Evolutionary conservation across 345 rosid species (phyloP).

Genomic region (Boechera stricta): DNA sequence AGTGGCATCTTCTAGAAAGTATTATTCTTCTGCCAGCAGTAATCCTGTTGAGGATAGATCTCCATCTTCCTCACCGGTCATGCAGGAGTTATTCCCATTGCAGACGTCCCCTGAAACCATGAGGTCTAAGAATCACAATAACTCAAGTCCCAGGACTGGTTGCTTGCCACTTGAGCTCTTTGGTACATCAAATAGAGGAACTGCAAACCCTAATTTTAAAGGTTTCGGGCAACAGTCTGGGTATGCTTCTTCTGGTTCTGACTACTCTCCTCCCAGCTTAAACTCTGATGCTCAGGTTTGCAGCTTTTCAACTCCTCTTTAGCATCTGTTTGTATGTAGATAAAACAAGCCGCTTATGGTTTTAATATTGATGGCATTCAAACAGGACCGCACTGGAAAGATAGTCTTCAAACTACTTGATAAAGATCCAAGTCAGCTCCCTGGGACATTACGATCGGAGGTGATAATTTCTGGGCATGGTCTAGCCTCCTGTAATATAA

Average conservation of each 20-base stretch:
- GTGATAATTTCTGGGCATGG: conserved; percentile 41
- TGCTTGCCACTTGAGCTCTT: conserved; percentile 77
- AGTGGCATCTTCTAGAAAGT: conserved; percentile 69
- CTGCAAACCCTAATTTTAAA: conserved; percentile 54
- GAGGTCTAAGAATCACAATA: conserved; percentile 57
- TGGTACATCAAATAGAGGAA: conserved; percentile 56
- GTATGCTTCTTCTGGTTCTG: conserved; percentile 91
- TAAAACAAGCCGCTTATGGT: conserved; percentile 1
- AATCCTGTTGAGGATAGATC: conserved; percentile 78
- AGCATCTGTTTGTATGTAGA: neutral
- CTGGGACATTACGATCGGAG: conserved; percentile 68
- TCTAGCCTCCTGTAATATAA: conserved; percentile 2
- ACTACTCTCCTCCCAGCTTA: conserved; percentile 79
- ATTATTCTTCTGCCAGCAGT: conserved; percentile 92
- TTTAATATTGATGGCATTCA: conserved; percentile 21
- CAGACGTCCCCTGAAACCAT: conserved; percentile 60
- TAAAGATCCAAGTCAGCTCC: conserved; percentile 86
- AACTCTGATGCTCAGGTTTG: conserved; percentile 82
- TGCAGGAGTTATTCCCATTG: conserved; percentile 78
- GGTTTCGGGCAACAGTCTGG: conserved; percentile 66
- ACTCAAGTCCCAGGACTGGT: conserved; percentile 51
- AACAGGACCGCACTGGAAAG: conserved; percentile 73
- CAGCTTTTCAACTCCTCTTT: conserved; percentile 7
- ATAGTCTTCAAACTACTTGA: conserved; percentile 75
- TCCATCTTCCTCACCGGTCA: conserved; percentile 79